Conservation (phyloP, 2,329 filamentous ascomycete species). For the Hypocreales sp. region DNA sequence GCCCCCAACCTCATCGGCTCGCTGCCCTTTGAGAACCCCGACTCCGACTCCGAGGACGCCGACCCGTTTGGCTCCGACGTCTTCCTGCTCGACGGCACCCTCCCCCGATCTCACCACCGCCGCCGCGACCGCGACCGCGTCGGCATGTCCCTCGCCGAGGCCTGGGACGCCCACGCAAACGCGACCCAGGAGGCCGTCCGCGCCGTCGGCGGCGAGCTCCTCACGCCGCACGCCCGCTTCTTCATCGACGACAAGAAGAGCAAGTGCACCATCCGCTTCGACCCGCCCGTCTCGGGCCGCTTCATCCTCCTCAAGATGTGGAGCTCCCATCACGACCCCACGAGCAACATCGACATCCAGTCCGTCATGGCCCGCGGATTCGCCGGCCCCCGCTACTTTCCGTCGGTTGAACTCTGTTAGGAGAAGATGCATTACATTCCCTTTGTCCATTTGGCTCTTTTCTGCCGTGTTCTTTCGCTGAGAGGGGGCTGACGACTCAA, state of each 20-base stretch:
- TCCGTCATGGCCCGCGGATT: slow-evolving; percentile 72
- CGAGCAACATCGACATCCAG: slow-evolving; percentile 74
- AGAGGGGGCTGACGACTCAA: background rate
- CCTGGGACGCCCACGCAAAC: slow-evolving; percentile 30
- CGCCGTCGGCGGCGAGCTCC: slow-evolving; percentile 42
- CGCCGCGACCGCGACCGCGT: slow-evolving; percentile 7
- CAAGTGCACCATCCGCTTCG: slow-evolving; percentile 75
- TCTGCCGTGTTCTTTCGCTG: too few species aligned
- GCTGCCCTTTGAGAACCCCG: slow-evolving; percentile 37
- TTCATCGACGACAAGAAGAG: slow-evolving; percentile 70
- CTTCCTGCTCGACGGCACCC: slow-evolving; percentile 11
- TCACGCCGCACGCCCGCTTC: slow-evolving; percentile 66
- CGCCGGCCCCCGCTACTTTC: slow-evolving; percentile 74
- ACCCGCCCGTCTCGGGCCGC: slow-evolving; percentile 65
- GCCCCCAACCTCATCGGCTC: slow-evolving; percentile 36
- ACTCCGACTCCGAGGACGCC: slow-evolving; percentile 18
- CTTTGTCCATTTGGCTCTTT: too few species aligned
- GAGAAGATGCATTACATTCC: too few species aligned
- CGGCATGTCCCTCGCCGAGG: slow-evolving; percentile 14
- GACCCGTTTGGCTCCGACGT: slow-evolving; percentile 12
- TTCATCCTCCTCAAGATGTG: slow-evolving; percentile 85
- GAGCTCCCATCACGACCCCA: slow-evolving; percentile 53
- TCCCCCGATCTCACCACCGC: slow-evolving; percentile 3
- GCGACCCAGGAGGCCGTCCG: slow-evolving; percentile 41
- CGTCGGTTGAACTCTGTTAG: slow-evolving; percentile 46